Evolutionary conservation across 805 yeast species (phyloP).

Genomic region (Candida silvatica): DNA sequence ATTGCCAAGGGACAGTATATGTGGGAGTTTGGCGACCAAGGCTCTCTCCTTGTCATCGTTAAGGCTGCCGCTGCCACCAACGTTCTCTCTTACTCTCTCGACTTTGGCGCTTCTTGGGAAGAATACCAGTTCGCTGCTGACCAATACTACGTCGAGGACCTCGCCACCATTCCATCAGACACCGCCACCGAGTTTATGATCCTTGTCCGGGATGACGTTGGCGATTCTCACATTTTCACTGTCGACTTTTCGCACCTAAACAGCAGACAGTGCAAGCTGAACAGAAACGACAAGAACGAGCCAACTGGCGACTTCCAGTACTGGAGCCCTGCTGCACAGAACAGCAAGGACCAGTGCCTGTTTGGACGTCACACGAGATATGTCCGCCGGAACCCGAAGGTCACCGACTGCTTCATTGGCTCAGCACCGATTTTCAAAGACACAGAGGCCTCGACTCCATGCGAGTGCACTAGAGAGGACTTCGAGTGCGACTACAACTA

Average conservation of each 20-base stretch:
- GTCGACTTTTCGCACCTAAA: slow-evolving; percentile 50
- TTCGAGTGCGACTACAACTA: slow-evolving; percentile 93
- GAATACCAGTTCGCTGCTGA: slow-evolving; percentile 54
- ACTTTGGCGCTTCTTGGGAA: slow-evolving; percentile 75
- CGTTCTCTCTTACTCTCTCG: slow-evolving; percentile 53
- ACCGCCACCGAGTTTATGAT: slow-evolving; percentile 74
- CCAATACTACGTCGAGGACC: slow-evolving; percentile 43
- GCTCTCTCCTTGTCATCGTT: slow-evolving; percentile 73
- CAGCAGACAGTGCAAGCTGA: slow-evolving; percentile 46
- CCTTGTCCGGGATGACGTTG: slow-evolving; percentile 38
- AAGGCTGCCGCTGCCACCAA: slow-evolving; percentile 50
- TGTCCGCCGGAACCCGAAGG: slow-evolving; percentile 47
- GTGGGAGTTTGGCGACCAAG: slow-evolving; percentile 98
- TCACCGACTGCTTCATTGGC: slow-evolving; percentile 61
- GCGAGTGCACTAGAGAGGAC: slow-evolving; percentile 80
- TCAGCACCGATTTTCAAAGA: slow-evolving; percentile 54
- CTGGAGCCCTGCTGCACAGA: slow-evolving; percentile 55
- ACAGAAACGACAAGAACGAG: slow-evolving; percentile 27
- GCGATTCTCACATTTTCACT: slow-evolving; percentile 28
- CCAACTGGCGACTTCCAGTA: slow-evolving; percentile 44
- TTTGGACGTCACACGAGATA: slow-evolving; percentile 65
- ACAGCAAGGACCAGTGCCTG: slow-evolving; percentile 39
- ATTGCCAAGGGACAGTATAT: slow-evolving; percentile 62
- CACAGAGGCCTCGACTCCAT: slow-evolving; percentile 48
- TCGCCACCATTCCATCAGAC: slow-evolving; percentile 88